These are phyloP conservation scores for Leavenworthia alabamica DNA, from an alignment of 345 rosid genomes.

Conservation along the genomic window DNA sequence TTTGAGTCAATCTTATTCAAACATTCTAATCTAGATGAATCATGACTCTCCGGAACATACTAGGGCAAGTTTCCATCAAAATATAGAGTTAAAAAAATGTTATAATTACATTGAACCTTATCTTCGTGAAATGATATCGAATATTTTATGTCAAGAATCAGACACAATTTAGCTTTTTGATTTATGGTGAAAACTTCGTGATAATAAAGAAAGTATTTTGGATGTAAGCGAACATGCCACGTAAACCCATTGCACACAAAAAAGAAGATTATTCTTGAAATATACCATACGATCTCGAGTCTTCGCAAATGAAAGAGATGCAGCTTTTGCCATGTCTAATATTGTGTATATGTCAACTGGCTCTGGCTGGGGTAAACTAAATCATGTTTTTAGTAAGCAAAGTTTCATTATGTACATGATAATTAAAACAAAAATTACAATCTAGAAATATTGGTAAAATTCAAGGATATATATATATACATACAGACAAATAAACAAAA, in stretches of 20 bases:
- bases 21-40: too few relatives aligned
- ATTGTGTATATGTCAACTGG: background rate
- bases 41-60: conserved; percentile 14
- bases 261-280: conserved; percentile 11
- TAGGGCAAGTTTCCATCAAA: background rate
- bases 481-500: background rate
- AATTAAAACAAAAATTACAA: background rate
- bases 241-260: background rate
- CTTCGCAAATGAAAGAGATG: conserved; percentile 3
- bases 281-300: conserved; percentile 21
- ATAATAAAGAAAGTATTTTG: background rate
- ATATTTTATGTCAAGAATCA: conserved; percentile 24
- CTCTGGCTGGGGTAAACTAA: background rate
- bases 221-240: conserved; percentile 9
- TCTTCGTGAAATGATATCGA: conserved; percentile 20
- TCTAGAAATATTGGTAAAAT: background rate
- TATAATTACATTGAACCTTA: too few relatives aligned
- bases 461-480: background rate
- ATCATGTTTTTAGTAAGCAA: background rate
- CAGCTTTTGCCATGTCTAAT: background rate
- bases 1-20: too few relatives aligned
- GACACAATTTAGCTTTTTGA: background rate
- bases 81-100: background rate
- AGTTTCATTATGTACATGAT: background rate
- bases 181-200: conserved; percentile 3